Evolutionary conservation across 371 early-diverging fungal species (phyloP).

Genomic region (Nematocida sp.): DNA sequence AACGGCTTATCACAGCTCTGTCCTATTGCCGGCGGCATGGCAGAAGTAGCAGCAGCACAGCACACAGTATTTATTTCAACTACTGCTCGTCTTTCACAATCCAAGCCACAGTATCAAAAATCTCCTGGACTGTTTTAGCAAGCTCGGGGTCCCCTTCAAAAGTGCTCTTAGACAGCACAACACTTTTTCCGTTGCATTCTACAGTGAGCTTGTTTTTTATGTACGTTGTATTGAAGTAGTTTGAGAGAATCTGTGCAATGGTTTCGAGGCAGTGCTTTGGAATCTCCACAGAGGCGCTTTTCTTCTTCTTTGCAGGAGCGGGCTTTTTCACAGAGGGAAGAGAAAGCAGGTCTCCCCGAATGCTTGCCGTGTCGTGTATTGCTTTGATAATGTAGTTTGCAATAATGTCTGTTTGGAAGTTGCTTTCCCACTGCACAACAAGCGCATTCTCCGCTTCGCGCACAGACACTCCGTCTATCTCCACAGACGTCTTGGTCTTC

Average conservation of each 20-base stretch:
- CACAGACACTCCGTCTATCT: slow-evolving; percentile 22
- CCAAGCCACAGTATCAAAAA: slow-evolving; percentile 36
- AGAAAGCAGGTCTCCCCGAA: neutral
- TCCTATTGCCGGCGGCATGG: too few relatives aligned
- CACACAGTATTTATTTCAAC: too few relatives aligned
- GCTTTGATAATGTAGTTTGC: slow-evolving; percentile 45
- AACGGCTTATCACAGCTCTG: too few relatives aligned
- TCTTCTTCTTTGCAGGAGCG: neutral
- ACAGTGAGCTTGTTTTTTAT: slow-evolving; percentile 6
- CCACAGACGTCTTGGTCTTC: neutral
- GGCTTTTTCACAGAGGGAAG: neutral
- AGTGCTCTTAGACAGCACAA: neutral
- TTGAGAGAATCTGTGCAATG: slow-evolving; percentile 20
- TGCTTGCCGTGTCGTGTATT: neutral
- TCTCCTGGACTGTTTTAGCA: slow-evolving; percentile 36
- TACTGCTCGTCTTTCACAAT: neutral
- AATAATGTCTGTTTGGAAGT: slow-evolving; percentile 22
- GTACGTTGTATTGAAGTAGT: slow-evolving; percentile 1
- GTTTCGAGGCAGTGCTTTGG: slow-evolving; percentile 32
- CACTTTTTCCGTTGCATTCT: neutral
- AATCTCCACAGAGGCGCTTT: neutral
- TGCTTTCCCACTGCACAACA: slow-evolving; percentile 34
- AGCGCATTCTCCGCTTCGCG: neutral
- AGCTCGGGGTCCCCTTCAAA: slow-evolving; percentile 21
- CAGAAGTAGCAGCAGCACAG: too few relatives aligned